These are phyloP conservation scores for Phytophthora fragariaefolia DNA, from an alignment of 352 stramenopile genomes.

Conservation along the genomic window DNA sequence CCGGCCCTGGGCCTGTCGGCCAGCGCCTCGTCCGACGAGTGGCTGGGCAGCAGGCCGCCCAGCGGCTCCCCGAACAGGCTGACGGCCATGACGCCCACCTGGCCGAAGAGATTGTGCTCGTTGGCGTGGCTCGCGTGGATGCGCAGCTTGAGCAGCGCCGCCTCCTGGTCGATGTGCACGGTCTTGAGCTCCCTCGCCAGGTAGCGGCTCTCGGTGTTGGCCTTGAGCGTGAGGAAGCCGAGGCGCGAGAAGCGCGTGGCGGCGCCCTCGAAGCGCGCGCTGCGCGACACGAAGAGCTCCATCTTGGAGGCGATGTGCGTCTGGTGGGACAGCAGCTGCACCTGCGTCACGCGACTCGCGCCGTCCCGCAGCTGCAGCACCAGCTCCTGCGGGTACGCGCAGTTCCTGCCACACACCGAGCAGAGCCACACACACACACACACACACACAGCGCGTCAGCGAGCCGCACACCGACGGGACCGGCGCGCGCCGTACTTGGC, in stretches of 20 bases:
- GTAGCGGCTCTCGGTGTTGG: slow-evolving; percentile 86
- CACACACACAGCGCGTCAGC: too few species aligned
- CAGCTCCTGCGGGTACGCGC: slow-evolving; percentile 94
- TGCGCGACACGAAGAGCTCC: slow-evolving; percentile 88
- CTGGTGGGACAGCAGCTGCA: slow-evolving; percentile 93
- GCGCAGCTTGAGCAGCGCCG: slow-evolving; percentile 88
- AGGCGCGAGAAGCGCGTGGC: slow-evolving; percentile 77
- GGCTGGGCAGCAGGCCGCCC: slow-evolving; percentile 53
- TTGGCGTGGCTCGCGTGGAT: slow-evolving; percentile 92
- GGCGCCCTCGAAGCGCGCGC: slow-evolving; percentile 38
- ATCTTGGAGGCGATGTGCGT: slow-evolving; percentile 93
- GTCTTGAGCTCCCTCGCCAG: slow-evolving; percentile 93
- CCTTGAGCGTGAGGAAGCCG: slow-evolving; percentile 85
- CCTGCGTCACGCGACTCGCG: slow-evolving; percentile 73
- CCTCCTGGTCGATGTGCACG: slow-evolving; percentile 90
- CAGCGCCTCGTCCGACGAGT: slow-evolving; percentile 53
- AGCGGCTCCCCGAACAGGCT: slow-evolving; percentile 82
- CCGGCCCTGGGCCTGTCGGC: slow-evolving; percentile 12
- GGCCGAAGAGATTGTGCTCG: slow-evolving; percentile 89
- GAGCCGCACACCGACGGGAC: too few species aligned
- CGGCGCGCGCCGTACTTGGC: slow-evolving; percentile 58
- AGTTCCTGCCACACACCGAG: slow-evolving; percentile 79
- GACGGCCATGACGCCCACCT: slow-evolving; percentile 93
- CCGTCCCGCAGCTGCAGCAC: slow-evolving; percentile 83
- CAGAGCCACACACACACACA: too few species aligned